Evolutionary conservation across 805 yeast genomes (phyloP), one percentile per base, ranked within the genome.

Genomic region (Ogataea trehaloabstinens): DNA sequence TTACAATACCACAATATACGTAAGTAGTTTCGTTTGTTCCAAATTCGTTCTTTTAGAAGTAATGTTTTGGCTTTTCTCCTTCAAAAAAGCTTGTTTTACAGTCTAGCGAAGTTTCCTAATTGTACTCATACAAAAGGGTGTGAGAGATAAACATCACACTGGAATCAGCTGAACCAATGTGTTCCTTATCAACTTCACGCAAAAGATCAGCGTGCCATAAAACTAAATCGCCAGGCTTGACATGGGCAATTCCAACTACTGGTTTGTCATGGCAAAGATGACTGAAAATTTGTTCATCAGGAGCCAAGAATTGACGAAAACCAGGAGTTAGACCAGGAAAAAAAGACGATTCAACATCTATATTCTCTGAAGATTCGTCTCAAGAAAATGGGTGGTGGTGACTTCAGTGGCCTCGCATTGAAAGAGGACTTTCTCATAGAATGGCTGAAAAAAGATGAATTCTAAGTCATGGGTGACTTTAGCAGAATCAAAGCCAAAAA

Each of bases 121-220:
- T 45, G 36, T 45, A 41, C 17, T 35, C 35, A 18, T 45, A 45
- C 38, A 67, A 49, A 0, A 73, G 73, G 12, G 55, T 55, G 7
- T 61, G 59, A 3, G 70, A 67, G 42, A 59, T 52, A 44, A 60
- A 70, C 37, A 68, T 42, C 5, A 68, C 74, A 13, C 65, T 53
- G 2, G 74, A 66, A 40, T 66, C 65, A 5, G 38, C 27, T 3
- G 30, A 28, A 7, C 73, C 73, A 10, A 35, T 38, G 40, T 66
- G 72, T 3, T 47, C 56, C 20, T 54, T 49, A 36, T 70, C 73
- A 19, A 70, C 72, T 21, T 66, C 64, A 42, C 70, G 75, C n/a
- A 63, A 57, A 18, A 59, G 36, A 43, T 69, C 74, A 38, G 66
- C 58, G 40, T 70, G 75, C 74, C 74, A 70, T 32, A 64, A 62